Conservation (phyloP, 2,329 filamentous ascomycete genomes). For the Colletotrichum magnum region DNA sequence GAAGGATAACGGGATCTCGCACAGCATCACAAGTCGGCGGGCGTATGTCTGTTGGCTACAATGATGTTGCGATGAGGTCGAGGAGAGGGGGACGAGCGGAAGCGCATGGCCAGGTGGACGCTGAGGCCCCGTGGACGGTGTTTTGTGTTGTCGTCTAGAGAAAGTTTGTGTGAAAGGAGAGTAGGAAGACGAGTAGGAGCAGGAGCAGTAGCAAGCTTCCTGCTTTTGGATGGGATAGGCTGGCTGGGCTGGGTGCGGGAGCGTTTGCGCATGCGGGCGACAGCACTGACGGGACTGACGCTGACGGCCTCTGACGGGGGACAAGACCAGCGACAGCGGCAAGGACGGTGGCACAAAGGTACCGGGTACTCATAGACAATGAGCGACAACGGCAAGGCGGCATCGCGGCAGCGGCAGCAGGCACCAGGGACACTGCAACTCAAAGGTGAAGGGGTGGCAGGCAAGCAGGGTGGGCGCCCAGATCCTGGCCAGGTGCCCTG, state of each 20-base stretch:
- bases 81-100: conserved; percentile 31
- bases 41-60: conserved; percentile 6
- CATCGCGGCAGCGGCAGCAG: conserved; percentile 25
- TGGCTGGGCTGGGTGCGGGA: conserved; percentile 2
- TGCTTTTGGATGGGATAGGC: conserved; percentile 27
- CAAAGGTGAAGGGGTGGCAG: neutral
- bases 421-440: conserved; percentile 26
- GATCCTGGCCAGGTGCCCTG: conserved; percentile 1
- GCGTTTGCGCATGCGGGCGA: conserved; percentile 19
- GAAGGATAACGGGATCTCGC: conserved; percentile 29
- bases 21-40: conserved; percentile 31
- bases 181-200: too few species aligned
- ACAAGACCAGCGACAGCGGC: conserved; percentile 12
- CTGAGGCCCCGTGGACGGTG: conserved; percentile 37
- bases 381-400: conserved; percentile 18
- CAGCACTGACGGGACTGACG: conserved; percentile 6
- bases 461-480: neutral
- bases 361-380: neutral
- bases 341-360: conserved; percentile 16
- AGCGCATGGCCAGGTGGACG: conserved; percentile 32
- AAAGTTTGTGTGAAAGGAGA: conserved; percentile 29
- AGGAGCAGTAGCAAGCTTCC: conserved; percentile 27
- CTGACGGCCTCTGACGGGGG: neutral
- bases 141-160: conserved; percentile 32
- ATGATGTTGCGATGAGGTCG: conserved; percentile 5